These are phyloP conservation scores for Phialocephala sp. DNA, from an alignment of 2,329 filamentous ascomycete species.

Conservation along the genomic window DNA sequence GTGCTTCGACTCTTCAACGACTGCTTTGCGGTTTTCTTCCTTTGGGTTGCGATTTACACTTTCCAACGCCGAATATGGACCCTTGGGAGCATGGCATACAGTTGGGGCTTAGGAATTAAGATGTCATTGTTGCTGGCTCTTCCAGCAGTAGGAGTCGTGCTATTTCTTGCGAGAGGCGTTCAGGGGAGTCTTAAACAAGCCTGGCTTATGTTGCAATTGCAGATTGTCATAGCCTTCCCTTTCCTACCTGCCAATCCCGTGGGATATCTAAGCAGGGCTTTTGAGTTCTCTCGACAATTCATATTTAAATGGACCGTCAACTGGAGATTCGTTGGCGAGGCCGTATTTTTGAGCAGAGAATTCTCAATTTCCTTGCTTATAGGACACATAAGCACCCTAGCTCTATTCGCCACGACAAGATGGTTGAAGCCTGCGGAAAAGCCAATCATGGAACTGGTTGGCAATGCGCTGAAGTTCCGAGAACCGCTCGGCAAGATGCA, in stretches of 20 bases:
- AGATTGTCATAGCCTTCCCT: slow-evolving; percentile 69
- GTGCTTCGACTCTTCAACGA: slow-evolving; percentile 95
- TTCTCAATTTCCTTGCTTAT: slow-evolving; percentile 65
- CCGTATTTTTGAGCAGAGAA: slow-evolving; percentile 72
- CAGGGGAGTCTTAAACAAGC: slow-evolving; percentile 69
- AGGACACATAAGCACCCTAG: slow-evolving; percentile 60
- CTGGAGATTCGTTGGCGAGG: slow-evolving; percentile 93
- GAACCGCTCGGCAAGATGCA: slow-evolving; percentile 49
- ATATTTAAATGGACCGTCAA: slow-evolving; percentile 99
- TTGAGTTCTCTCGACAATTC: slow-evolving; percentile 90
- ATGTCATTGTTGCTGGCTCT: slow-evolving; percentile 88
- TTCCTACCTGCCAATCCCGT: slow-evolving; percentile 70
- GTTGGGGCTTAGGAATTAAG: slow-evolving; percentile 85
- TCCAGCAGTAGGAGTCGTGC: slow-evolving; percentile 78
- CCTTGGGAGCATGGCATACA: slow-evolving; percentile 73
- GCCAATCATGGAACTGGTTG: slow-evolving; percentile 52
- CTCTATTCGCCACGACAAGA: slow-evolving; percentile 59
- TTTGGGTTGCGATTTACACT: slow-evolving; percentile 81
- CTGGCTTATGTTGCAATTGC: slow-evolving; percentile 76
- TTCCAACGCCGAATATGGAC: slow-evolving; percentile 80
- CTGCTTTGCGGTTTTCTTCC: slow-evolving; percentile 81
- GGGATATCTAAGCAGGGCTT: slow-evolving; percentile 82
- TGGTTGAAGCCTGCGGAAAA: slow-evolving; percentile 66
- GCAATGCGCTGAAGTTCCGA: slow-evolving; percentile 38
- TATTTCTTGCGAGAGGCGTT: slow-evolving; percentile 76